Base-by-base conservation (phyloP, 345 rosid genomes). In the Rhodamnia rubescens region DNA sequence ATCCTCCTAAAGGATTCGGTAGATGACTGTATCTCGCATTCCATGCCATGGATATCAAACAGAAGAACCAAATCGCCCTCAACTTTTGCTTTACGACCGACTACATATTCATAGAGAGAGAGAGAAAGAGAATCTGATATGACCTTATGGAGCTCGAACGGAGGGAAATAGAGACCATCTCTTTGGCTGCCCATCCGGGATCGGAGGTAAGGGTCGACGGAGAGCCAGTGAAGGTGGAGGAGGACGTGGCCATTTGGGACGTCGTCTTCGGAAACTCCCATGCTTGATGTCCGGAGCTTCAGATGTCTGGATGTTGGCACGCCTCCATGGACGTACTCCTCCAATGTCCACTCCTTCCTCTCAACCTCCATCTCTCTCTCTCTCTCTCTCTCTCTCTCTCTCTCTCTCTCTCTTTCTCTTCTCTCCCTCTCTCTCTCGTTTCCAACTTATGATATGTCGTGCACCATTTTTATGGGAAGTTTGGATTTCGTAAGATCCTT, bases 341-440 rank as follows among this genome's bases (percentile, higher is more conserved):
- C 86, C 81, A 92, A 2, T 86, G 85, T 89, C 90, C 91, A 90
- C 78, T 92, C 90, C 82, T 83, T 91, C 88, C 88, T 86, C 85
- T 89, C 44, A 21, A 50, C 16, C 32, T 2, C 53, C 51, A 49
- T 42, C 56, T 74, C 24, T 14, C 22, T 53, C 29, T n/a, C 56
- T 44, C 51, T 5, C 58, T 32, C 83, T 1, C 1, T 11, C 29
- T 44, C 16, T 52, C 18, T 14, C 53, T 52, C 18, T 14, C 53
- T 42, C 56, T 74, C 24, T 14, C 22, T 53, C 29, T n/a, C 56
- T 44, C 51, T 5, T n/a, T n/a, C n/a, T n/a, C n/a, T n/a, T n/a
- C 58, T 32, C 83, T 1, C 1, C 5, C 29, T 44, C 16, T 52
- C 18, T 14, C 53, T 52, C 18, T 14, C 53, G 78, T 32, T 69